Evolutionary conservation across 1,139 yeast species (phyloP).

Genomic region (Pneumocystis wakefieldiae): DNA sequence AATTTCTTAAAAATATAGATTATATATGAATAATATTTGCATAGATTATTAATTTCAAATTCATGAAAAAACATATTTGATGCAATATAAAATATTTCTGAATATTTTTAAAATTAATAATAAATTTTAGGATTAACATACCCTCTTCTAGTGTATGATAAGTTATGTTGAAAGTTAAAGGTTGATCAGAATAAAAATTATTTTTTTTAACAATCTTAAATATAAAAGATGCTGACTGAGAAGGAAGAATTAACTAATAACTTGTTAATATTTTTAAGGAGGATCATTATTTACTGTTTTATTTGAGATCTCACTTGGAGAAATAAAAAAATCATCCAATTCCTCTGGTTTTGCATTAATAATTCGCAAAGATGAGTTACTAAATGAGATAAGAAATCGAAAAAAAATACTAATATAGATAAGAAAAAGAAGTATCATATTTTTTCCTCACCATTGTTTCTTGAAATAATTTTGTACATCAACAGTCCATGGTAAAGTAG

Average conservation of each 20-base stretch:
- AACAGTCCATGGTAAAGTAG: constrained; percentile 41
- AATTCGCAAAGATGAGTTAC: background rate
- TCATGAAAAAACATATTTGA: background rate
- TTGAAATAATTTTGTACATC: constrained; percentile 66
- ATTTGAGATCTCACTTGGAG: background rate
- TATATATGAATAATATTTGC: background rate
- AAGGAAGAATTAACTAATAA: background rate
- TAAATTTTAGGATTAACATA: background rate
- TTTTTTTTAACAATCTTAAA: background rate
- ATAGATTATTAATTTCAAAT: background rate
- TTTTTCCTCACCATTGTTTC: constrained; percentile 22
- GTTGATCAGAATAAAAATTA: background rate
- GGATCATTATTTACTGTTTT: background rate
- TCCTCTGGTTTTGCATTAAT: background rate
- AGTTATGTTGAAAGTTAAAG: background rate
- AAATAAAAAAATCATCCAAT: background rate
- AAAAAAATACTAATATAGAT: background rate
- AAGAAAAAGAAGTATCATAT: background rate
- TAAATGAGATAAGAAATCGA: background rate
- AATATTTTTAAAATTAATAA: background rate
- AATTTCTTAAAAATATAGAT: background rate
- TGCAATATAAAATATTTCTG: background rate
- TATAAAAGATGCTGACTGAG: background rate
- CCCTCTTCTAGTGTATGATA: constrained; percentile 1
- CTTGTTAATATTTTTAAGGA: background rate